Base-by-base conservation (phyloP, 148 eudicot genomes). In the Camellia lanceoleosa region DNA sequence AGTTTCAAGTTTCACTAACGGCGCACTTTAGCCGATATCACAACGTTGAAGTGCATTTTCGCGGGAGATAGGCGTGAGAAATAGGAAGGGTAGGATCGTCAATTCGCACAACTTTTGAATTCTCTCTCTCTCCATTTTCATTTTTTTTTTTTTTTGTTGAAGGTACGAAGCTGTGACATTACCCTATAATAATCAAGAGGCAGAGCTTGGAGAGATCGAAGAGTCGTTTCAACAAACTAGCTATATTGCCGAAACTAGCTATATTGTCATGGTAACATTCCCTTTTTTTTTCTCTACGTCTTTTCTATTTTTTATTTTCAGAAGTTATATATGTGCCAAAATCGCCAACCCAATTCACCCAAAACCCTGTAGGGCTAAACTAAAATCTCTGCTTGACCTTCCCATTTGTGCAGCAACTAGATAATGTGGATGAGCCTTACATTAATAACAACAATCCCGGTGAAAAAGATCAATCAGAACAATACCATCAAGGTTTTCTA, bases 91-190 rank as follows among this genome's bases (percentile, higher is more conserved):
- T 47, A 47, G 15, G 38, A 47, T 70, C 82, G 66, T 68, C 54
- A 56, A 54, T 77, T 78, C 67, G 43, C 64, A 8, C 14, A 46
- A 43, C 19, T 75, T 41, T 46, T 82, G 14, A 44, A 54, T 73
- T 9, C n/a, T 51, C 30, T 11, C 7, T 54, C 16, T 46, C 15
- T 18, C 23, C 0, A 0, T 23, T 0, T 23, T 0, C 23, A 23
- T 23, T 23, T 23, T 23, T 23, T 23, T 23, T 23, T 23, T 23
- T 23, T 23, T 23, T 68, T 56, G 51, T 78, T 80, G 79, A 73
- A 97, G 99, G 93, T 89, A 84, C 85, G 91, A 90, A 76, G 88
- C 91, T 71, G 92, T 97, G 75, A 97, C 98, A 66, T 82, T 97
- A 60, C 95, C 97, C 23, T 23, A 23, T 47, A 91, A 87, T 59